phyloP scores from a whole-genome alignment of 2,329 filamentous ascomycete genomes.

The Alternaria sp. region DNA sequence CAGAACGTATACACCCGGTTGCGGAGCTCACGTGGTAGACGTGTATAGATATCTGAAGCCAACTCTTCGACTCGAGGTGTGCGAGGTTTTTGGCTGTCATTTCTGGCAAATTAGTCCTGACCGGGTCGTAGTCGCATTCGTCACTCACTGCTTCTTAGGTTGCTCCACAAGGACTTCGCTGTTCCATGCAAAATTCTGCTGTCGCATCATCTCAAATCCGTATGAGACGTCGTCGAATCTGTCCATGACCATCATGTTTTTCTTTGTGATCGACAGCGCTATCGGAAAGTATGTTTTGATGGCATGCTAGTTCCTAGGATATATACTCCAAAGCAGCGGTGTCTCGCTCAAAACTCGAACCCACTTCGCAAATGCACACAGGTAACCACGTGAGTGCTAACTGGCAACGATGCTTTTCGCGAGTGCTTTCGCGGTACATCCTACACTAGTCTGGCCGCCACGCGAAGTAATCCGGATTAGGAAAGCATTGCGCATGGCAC shows the following conservation, averaged over 20 bases:
- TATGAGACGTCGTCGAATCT: neutral
- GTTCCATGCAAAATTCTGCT: neutral
- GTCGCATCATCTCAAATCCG: neutral
- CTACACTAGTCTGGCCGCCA: conserved; percentile 4
- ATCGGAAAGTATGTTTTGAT: neutral
- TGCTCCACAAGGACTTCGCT: neutral
- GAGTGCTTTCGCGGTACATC: conserved; percentile 9
- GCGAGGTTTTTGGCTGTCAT: neutral
- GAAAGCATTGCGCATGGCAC: conserved; percentile 14
- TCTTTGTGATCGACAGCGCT: neutral
- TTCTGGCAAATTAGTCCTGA: conserved; percentile 5
- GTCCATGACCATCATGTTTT: neutral
- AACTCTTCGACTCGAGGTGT: neutral
- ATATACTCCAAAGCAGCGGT: conserved; percentile 6
- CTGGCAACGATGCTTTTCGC: conserved; percentile 17
- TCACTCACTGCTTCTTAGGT: conserved; percentile 1
- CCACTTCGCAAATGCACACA: neutral
- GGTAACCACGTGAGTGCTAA: conserved; percentile 18
- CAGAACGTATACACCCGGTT: conserved; percentile 25
- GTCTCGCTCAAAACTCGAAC: neutral
- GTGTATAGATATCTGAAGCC: conserved; percentile 6
- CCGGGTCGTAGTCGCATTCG: neutral
- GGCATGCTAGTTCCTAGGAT: neutral
- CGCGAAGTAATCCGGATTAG: conserved; percentile 10
- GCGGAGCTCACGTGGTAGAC: conserved; percentile 29